Percentiles rank a stretch among this genome's conserved stretches.
Evolutionary conservation across 2,329 filamentous ascomycete genomes (phyloP).

Genomic region (Gremmenia infestans): DNA sequence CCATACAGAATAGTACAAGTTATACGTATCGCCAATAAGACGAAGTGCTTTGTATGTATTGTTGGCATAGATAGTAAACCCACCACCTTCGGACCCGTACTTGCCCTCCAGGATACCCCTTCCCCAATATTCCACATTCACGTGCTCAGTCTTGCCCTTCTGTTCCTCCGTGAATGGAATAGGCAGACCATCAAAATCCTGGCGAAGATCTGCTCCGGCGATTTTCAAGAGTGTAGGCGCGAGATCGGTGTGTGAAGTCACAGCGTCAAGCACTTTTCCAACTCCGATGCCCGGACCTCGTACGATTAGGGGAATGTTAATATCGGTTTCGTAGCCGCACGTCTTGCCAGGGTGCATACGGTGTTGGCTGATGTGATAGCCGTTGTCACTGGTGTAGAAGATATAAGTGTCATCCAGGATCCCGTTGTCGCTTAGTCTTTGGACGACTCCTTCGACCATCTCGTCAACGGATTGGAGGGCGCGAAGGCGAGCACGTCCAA

Average conservation of each 20-base stretch:
- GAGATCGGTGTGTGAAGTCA: slow-evolving; percentile 51
- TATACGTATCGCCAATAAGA: slow-evolving; percentile 44
- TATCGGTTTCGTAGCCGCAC: slow-evolving; percentile 45
- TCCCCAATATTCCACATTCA: slow-evolving; percentile 43
- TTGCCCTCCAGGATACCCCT: slow-evolving; percentile 20
- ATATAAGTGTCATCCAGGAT: slow-evolving; percentile 45
- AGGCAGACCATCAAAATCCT: slow-evolving; percentile 42
- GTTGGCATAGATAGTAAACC: slow-evolving; percentile 23
- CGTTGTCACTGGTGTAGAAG: slow-evolving; percentile 53
- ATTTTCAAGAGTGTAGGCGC: slow-evolving; percentile 43
- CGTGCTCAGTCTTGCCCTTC: slow-evolving; percentile 36
- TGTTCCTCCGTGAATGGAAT: slow-evolving; percentile 33
- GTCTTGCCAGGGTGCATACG: slow-evolving; percentile 44
- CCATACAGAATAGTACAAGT: slow-evolving; percentile 62
- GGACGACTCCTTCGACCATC: slow-evolving; percentile 43
- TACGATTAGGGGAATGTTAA: slow-evolving; percentile 48
- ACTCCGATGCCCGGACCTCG: slow-evolving; percentile 50
- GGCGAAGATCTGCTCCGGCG: slow-evolving; percentile 22
- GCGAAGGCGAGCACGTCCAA: slow-evolving; percentile 45
- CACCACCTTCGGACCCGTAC: background rate
- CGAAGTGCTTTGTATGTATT: slow-evolving; percentile 46
- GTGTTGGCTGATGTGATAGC: slow-evolving; percentile 47
- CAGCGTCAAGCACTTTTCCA: slow-evolving; percentile 34
- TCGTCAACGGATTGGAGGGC: slow-evolving; percentile 51
- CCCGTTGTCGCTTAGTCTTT: slow-evolving; percentile 34